A percentile compares a stretch with the other conserved stretches of the same genome.
phyloP scores from a whole-genome alignment of 202 grass and related monocot genomes.

The Digitaria exilis region DNA sequence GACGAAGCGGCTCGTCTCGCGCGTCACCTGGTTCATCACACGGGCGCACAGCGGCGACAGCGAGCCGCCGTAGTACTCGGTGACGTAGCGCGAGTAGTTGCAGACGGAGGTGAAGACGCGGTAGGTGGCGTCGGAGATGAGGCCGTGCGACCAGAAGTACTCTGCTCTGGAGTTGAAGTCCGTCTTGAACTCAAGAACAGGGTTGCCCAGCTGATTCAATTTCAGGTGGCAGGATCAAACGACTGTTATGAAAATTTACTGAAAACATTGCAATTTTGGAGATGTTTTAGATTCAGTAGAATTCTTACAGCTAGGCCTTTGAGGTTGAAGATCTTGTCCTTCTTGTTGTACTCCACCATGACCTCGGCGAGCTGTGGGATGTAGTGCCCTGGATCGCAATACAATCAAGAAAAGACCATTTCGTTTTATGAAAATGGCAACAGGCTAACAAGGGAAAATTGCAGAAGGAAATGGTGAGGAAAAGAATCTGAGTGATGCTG shows the following conservation, averaged over 20 bases:
- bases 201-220: slow-evolving; percentile 67
- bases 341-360: slow-evolving; percentile 83
- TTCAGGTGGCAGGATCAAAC: not conserved
- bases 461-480: not conserved
- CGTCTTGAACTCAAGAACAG: slow-evolving; percentile 85
- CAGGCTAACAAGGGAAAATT: not conserved
- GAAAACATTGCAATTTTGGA: not conserved
- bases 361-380: slow-evolving; percentile 86
- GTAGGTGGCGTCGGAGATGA: slow-evolving; percentile 92
- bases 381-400: slow-evolving; percentile 71
- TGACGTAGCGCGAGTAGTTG: slow-evolving; percentile 92
- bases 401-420: not conserved
- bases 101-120: slow-evolving; percentile 72
- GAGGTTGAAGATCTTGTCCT: slow-evolving; percentile 80
- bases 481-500: not conserved
- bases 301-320: slow-evolving; percentile 77
- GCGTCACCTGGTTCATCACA: slow-evolving; percentile 93
- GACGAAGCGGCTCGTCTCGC: slow-evolving; percentile 86
- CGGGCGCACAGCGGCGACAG: slow-evolving; percentile 68
- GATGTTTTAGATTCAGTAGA: not conserved
- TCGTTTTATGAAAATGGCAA: no score
- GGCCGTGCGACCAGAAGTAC: slow-evolving; percentile 96
- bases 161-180: slow-evolving; percentile 96
- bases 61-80: slow-evolving; percentile 81
- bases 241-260: not conserved